Conservation (phyloP, 176 grass and related monocot species). For the Hyparrhenia diplandra region DNA sequence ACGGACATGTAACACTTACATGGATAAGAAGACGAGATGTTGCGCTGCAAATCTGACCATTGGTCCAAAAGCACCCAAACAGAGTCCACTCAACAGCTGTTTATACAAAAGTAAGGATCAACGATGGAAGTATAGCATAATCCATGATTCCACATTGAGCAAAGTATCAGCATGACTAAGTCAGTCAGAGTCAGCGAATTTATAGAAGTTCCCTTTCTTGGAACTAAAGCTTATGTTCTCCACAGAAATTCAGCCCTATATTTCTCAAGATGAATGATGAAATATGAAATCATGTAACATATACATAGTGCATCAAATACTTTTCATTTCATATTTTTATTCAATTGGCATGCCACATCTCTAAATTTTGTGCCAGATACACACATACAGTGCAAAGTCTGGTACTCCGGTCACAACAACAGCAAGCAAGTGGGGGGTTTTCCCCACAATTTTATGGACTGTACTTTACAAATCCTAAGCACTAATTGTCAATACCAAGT, state of each 20-base stretch:
- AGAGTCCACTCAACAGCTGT: conserved; percentile 97
- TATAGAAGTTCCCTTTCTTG: neutral
- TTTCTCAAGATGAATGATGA: neutral
- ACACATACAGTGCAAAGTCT: neutral
- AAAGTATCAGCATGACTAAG: conserved; percentile 1
- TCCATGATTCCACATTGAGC: neutral
- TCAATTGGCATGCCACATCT: neutral
- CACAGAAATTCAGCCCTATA: neutral
- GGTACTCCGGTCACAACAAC: neutral
- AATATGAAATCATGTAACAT: neutral
- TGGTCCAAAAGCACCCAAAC: conserved; percentile 99
- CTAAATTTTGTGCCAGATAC: neutral
- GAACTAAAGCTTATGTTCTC: conserved; percentile 7
- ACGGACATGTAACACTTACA: conserved; percentile 48
- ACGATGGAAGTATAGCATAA: neutral
- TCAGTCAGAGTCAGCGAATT: neutral
- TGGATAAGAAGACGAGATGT: conserved; percentile 95
- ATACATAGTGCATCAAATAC: neutral
- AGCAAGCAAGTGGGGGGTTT: neutral
- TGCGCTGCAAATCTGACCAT: conserved; percentile 99
- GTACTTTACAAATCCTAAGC: neutral
- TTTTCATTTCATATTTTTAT: conserved; percentile 11
- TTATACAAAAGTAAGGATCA: conserved; percentile 20
- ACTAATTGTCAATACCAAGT: conserved; percentile 1
- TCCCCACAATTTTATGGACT: neutral